Evolutionary conservation across 768 basidiomycete species (phyloP), one percentile per base, ranked within the genome.

Genomic region (Leccinum boreale): DNA sequence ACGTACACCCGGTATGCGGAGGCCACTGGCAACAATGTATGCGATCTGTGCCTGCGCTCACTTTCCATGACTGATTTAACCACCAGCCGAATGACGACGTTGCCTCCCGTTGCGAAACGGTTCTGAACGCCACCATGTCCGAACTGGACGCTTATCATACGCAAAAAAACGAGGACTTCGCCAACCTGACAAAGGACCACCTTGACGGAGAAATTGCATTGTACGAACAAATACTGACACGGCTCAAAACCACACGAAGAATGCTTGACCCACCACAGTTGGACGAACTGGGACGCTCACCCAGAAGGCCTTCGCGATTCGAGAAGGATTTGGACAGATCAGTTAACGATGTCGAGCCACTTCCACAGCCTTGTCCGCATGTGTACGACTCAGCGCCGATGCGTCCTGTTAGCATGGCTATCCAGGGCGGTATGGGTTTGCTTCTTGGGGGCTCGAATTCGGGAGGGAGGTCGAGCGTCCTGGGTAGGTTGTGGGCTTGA

Each of bases 51-150:
- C 31, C 8, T n/a, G 8, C 14, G 5, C 26, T 23, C 47, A 9
- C 19, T 55, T 57, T 26, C 24, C 28, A 4, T 50, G 12, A 57
- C 60, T 57, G 19, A 64, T 24, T 29, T 45, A 19, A n/a, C 17
- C 10, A 28, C 14, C 66, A 88, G 85, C 70, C 79, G 14, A 78
- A 87, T 62, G 85, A 87, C 50, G 85, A 88, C 17, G 73, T 87
- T 60, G 84, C 85, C 2, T 79, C 83, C 3, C 83, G 92, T 19
- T 93, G 89, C 68, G 92, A 95, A 73, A 94, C 92, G 0, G 90
- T 93, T 7, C 75, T 95, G 26, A 94, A 94, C 69, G 85, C 85
- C 9, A 93, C 92, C 2, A 87, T 92, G 85, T 90, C 92, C 1
- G 92, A 94, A 75, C 85, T 94, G 78, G 88, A 90, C 51, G 84